phyloP scores from a whole-genome alignment of 805 yeast species.

The Zygotorulaspora chibaensis region DNA sequence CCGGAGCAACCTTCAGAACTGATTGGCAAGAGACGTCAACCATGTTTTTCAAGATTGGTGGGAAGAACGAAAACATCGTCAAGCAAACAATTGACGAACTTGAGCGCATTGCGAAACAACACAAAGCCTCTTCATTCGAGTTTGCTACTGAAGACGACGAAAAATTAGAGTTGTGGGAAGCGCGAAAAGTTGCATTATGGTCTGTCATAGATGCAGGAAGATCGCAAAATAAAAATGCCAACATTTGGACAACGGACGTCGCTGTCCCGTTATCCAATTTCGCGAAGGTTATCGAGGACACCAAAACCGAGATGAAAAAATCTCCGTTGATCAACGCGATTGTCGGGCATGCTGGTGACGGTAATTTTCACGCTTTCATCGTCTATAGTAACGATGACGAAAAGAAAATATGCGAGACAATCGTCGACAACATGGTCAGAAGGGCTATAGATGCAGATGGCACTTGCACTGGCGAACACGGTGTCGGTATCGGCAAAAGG shows the following conservation, averaged over 20 bases:
- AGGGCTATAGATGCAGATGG: constrained; percentile 70
- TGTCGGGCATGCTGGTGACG: constrained; percentile 82
- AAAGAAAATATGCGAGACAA: constrained; percentile 40
- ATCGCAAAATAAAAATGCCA: constrained; percentile 43
- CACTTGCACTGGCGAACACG: constrained; percentile 86
- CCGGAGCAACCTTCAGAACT: constrained; percentile 47
- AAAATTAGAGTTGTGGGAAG: constrained; percentile 66
- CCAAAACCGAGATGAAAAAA: constrained; percentile 53
- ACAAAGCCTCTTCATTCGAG: constrained; percentile 55
- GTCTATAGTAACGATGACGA: constrained; percentile 53
- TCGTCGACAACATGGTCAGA: constrained; percentile 59
- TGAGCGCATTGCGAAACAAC: constrained; percentile 45
- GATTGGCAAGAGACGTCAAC: constrained; percentile 60
- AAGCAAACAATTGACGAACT: constrained; percentile 46
- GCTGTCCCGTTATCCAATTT: constrained; percentile 74
- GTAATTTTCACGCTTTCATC: constrained; percentile 70
- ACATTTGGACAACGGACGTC: constrained; percentile 72
- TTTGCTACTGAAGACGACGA: constrained; percentile 62
- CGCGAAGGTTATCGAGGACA: constrained; percentile 56
- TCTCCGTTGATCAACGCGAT: constrained; percentile 54
- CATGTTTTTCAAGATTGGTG: constrained; percentile 61
- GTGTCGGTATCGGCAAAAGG: constrained; percentile 76
- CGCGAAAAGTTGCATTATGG: constrained; percentile 68
- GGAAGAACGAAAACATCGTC: constrained; percentile 40
- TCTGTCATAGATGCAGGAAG: constrained; percentile 64